Evolutionary conservation across 148 eudicot species (phyloP).

Genomic region (Rhododendron ovatum): DNA sequence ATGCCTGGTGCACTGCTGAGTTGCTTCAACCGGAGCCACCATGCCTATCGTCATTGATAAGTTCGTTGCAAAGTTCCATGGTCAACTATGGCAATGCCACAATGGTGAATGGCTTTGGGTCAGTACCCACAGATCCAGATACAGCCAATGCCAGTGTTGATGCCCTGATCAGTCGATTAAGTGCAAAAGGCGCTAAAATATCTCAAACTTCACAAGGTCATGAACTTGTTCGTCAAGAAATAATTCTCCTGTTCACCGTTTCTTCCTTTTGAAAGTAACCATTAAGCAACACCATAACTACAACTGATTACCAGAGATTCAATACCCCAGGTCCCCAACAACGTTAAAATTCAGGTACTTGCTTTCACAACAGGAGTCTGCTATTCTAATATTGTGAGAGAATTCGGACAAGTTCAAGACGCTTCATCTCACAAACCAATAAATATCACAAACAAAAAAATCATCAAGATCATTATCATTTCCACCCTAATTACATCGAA

Average conservation of each 20-base stretch:
- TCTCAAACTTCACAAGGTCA: not conserved
- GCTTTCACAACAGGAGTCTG: not conserved
- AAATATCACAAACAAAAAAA: not conserved
- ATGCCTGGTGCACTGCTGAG: not conserved
- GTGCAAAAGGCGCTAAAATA: not conserved
- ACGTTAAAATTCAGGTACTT: not conserved
- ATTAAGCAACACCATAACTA: not conserved
- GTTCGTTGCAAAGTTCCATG: not conserved
- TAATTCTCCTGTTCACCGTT: not conserved
- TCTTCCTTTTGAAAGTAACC: not conserved
- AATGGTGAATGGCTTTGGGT: not conserved
- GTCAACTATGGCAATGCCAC: not conserved
- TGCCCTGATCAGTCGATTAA: not conserved
- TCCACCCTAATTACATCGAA: constrained; percentile 8
- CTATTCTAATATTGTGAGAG: not conserved
- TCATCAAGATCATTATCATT: not conserved
- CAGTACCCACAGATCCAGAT: not conserved
- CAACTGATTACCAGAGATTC: not conserved
- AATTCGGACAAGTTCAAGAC: not conserved
- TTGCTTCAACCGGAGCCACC: not conserved
- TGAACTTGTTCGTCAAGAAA: not conserved
- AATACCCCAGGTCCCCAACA: not conserved
- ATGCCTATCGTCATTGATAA: not conserved
- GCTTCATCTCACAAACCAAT: constrained; percentile 1
- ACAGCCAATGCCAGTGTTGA: not conserved